Conservation (phyloP, 2,329 filamentous ascomycete species). For the Fusarium dimerum region DNA sequence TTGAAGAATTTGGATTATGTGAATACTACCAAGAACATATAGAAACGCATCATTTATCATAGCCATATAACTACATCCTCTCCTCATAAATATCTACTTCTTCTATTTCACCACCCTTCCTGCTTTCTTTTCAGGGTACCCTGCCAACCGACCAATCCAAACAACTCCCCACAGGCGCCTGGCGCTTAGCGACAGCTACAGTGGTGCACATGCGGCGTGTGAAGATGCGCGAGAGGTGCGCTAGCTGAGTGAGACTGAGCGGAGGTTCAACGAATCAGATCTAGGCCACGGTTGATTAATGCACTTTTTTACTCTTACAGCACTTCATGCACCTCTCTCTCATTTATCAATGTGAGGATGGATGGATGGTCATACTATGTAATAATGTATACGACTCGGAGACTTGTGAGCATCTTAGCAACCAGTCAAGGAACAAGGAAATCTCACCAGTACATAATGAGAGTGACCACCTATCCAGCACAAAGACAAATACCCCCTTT, state of each 20-base stretch:
- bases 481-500: no score
- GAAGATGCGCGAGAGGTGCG: conserved; percentile 9
- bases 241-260: conserved; percentile 10
- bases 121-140: not conserved
- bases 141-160: conserved; percentile 4
- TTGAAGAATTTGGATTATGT: no score
- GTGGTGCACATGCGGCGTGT: conserved; percentile 18
- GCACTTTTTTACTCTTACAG: conserved; percentile 1
- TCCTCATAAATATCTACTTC: not conserved
- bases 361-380: no score
- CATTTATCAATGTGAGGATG: no score
- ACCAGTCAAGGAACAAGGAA: no score
- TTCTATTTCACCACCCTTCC: not conserved
- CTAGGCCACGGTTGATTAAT: conserved; percentile 1
- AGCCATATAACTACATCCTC: not conserved
- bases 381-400: no score
- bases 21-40: no score
- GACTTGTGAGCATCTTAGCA: no score
- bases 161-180: conserved; percentile 12
- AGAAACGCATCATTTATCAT: no score
- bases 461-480: no score
- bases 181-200: conserved; percentile 24
- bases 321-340: no score
- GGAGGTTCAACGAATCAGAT: conserved; percentile 18
- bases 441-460: no score